phyloP scores from a whole-genome alignment of 2,329 filamentous ascomycete species.

The Coleophoma crateriformis region DNA sequence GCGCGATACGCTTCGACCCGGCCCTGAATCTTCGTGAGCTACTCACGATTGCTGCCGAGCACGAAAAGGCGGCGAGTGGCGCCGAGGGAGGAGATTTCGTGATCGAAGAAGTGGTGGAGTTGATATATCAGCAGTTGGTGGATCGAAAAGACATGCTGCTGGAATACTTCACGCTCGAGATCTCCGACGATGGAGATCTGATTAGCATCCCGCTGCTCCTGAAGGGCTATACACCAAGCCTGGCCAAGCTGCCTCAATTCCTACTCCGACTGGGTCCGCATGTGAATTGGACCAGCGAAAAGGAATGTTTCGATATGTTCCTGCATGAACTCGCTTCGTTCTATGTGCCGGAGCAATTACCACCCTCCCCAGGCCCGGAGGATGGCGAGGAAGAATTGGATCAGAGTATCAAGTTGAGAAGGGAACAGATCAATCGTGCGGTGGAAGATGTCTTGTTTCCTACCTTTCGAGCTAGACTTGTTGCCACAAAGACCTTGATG shows the following conservation, averaged over 20 bases:
- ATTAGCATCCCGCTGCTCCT: slow-evolving; percentile 76
- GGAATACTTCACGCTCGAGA: slow-evolving; percentile 87
- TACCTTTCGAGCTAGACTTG: slow-evolving; percentile 73
- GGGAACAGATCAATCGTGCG: slow-evolving; percentile 65
- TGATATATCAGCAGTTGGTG: slow-evolving; percentile 64
- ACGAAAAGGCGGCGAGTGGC: slow-evolving; percentile 51
- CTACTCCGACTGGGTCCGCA: slow-evolving; percentile 82
- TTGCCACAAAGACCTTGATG: slow-evolving; percentile 75
- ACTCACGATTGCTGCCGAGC: slow-evolving; percentile 65
- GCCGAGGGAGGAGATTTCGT: slow-evolving; percentile 51
- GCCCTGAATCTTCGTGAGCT: slow-evolving; percentile 67
- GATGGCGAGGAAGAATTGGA: slow-evolving; percentile 35
- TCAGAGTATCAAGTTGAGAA: slow-evolving; percentile 48
- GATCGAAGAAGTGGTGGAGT: slow-evolving; percentile 58
- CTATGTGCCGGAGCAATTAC: slow-evolving; percentile 83
- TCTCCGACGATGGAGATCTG: slow-evolving; percentile 73
- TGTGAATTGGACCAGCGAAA: slow-evolving; percentile 82
- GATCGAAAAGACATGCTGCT: slow-evolving; percentile 77
- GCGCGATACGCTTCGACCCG: slow-evolving; percentile 72
- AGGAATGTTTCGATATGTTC: slow-evolving; percentile 78
- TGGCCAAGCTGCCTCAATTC: slow-evolving; percentile 85
- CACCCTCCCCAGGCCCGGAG: slow-evolving; percentile 37
- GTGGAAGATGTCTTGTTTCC: slow-evolving; percentile 88
- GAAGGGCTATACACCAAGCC: slow-evolving; percentile 80
- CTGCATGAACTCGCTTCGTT: slow-evolving; percentile 83